Base-by-base conservation (phyloP, 1,284 basidiomycete genomes). In the Meira nashicola region DNA sequence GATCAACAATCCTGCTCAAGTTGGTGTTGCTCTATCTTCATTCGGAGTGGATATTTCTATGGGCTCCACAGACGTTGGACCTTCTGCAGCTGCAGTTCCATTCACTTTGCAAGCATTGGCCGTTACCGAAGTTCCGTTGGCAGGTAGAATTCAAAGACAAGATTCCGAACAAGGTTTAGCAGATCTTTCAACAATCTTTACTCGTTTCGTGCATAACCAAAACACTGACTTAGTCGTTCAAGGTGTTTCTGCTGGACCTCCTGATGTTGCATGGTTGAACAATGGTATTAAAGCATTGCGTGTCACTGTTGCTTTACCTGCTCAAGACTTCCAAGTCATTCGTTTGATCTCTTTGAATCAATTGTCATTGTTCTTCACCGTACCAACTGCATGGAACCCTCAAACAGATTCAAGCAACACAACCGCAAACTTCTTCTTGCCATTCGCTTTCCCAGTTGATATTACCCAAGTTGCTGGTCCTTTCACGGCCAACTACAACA, bases 1-100 rank as follows among this genome's bases (percentile, higher is more conserved):
- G 15, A 81, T 86, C 25, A 80, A 82, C 12, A 90, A 89, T 70
- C 88, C 88, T 21, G 86, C 88, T 2, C 87, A 89, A 82, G 86
- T 89, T 47, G 89, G 88, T 56, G 84, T 90, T 11, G 79, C 84
- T 62, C 80, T 89, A 11, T 84, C 82, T 58, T 83, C 83, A 3
- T 83, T 89, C 60, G 83, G 83, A 7, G 88, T 88, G 77, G 81
- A 83, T 58, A 85, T 85, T 11, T 85, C 81, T 64, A 82, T 83
- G 55, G 82, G 82, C 49, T 79, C 81, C 39, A 81, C 83, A 25
- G 80, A 83, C 72, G 83, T 89, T 57, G 88, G 86, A 2, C 83
- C 85, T 2, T 84, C 85, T 7, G 73, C 82, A 1, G 84, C 85
- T 0, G 65, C 65, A 33, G 80, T 80, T 19, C 63, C 79, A 2